Evolutionary conservation across 176 grass and related monocot genomes (phyloP).

Genomic region (Triticum dicoccoides): DNA sequence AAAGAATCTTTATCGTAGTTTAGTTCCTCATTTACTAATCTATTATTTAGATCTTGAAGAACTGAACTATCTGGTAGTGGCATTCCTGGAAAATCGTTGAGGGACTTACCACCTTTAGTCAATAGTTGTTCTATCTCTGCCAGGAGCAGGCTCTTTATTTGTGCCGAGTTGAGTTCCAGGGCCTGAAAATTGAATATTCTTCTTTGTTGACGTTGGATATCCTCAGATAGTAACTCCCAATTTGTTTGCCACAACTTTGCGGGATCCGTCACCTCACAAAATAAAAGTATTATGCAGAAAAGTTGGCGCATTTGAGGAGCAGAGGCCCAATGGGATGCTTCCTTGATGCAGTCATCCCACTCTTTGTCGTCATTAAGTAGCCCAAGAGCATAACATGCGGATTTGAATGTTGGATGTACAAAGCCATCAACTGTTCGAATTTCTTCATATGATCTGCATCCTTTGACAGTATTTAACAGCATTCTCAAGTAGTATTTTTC

Average conservation of each 20-base stretch:
- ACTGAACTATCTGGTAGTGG: background rate
- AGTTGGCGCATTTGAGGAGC: constrained; percentile 23
- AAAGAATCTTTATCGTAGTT: background rate
- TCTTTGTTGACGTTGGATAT: background rate
- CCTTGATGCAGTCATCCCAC: too few species aligned
- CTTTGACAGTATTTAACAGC: background rate
- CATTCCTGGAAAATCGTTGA: constrained; percentile 5
- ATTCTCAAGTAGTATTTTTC: constrained; percentile 11
- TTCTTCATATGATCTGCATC: background rate
- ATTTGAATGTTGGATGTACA: too few species aligned
- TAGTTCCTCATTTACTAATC: constrained; percentile 10
- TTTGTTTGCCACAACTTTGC: background rate
- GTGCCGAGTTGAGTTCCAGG: background rate
- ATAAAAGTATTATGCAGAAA: constrained; percentile 9
- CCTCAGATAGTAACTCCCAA: constrained; percentile 19
- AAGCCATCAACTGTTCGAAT: background rate
- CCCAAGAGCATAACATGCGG: too few species aligned
- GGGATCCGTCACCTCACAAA: background rate
- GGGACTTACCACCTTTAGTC: background rate
- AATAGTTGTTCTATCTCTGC: too few species aligned
- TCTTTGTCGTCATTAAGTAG: too few species aligned
- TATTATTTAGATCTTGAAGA: background rate
- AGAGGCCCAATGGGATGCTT: background rate
- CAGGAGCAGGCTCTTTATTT: background rate
- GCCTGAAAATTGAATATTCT: background rate